Evolutionary conservation across 2,329 filamentous ascomycete genomes (phyloP), one percentile per base, ranked within the genome.

Genomic region (Tolypocladium tropicale): DNA sequence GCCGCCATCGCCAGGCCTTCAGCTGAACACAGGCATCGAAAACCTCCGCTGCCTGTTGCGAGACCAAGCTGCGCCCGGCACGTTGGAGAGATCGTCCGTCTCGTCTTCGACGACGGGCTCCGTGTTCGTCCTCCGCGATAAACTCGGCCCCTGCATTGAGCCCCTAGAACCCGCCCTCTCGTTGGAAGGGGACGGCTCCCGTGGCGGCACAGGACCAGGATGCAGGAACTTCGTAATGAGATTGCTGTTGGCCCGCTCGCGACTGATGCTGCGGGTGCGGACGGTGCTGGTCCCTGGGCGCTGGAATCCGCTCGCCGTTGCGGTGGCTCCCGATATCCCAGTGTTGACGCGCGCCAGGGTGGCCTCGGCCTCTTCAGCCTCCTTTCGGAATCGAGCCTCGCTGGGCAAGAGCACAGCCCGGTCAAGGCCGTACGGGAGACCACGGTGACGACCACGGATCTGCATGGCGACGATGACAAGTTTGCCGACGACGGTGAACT

Each of bases 401-500:
- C 78, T 82, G 5, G 81, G 81, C 18, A 84, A 69, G 11, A 84
- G 72, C 11, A 84, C 79, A 50, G 81, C 81, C n/a, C 80, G 76
- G 63, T 84, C 81, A 2, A 86, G 76, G 4, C 82, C 83, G 63
- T 88, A 88, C 0, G 85, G 85, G 4, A 88, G 72, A 55, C 84
- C 85, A 66, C 85, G 82, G 64, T 88, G 85, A 2, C 85, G 80
- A 6, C 85, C 85, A 68, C 85, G 84, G 56, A 88, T 80, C 71
- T 85, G 81, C 83, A 87, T 86, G 33, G 82, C 82, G 56, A 87
- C 78, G 54, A 88, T 82, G 60, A 88, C 79, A 2, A 88, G 77
- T 65, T 88, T 88, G 70, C 67, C 90, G 70, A 95, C 71, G 0
- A 85, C 79, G 14, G 79, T 83, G 70, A 99, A 96, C 63, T 96